A percentile compares a stretch with the other conserved stretches of the same genome.
Conservation (phyloP, 495 filamentous ascomycete genomes). For the Platismatia glauca region DNA sequence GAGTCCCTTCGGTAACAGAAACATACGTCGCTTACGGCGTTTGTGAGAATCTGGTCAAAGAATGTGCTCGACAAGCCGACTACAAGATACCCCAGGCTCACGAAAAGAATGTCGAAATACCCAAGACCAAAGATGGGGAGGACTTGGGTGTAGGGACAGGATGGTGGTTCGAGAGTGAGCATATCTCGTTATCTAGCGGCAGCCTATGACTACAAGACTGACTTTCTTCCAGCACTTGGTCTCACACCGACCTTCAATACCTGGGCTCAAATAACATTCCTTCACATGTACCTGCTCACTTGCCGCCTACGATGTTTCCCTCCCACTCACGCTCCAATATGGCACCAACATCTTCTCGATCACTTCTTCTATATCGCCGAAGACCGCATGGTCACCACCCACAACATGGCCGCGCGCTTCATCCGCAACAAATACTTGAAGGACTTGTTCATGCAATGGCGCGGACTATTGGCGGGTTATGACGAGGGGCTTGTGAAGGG, state of each 20-base stretch:
- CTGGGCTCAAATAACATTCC: conserved; percentile 91
- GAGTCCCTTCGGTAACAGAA: conserved; percentile 38
- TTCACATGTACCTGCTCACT: conserved; percentile 91
- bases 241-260: conserved; percentile 79
- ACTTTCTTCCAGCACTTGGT: conserved; percentile 39
- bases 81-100: conserved; percentile 58
- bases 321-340: conserved; percentile 46
- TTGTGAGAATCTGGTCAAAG: conserved; percentile 69
- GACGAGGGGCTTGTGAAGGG: conserved; percentile 79
- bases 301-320: conserved; percentile 74
- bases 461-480: conserved; percentile 71
- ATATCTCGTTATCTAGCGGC: neutral
- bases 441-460: conserved; percentile 86
- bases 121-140: conserved; percentile 60
- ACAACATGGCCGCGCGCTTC: conserved; percentile 54
- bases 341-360: conserved; percentile 73
- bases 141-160: conserved; percentile 66
- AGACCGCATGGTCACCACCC: conserved; percentile 67
- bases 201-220: neutral
- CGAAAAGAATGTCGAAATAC: conserved; percentile 46
- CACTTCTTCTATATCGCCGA: conserved; percentile 92
- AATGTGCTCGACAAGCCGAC: conserved; percentile 64
- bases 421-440: conserved; percentile 81
- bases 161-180: conserved; percentile 77
- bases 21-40: conserved; percentile 69